Evolutionary conservation across 148 eudicot species (phyloP), one percentile per base, ranked within the genome.

Genomic region (Arbutus unedo): DNA sequence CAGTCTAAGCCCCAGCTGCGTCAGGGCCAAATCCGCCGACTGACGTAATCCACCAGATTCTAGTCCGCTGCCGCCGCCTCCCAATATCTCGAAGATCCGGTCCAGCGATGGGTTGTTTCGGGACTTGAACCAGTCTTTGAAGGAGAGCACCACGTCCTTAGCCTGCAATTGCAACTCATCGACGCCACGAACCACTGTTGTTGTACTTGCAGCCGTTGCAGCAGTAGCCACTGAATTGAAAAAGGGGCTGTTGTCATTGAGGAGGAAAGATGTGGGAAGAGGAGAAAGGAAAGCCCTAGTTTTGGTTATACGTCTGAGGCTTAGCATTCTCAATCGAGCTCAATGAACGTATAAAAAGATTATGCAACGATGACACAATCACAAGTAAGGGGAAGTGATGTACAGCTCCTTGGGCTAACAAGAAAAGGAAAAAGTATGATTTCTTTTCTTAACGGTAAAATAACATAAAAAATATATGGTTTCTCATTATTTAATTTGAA

Each of bases 91-190:
- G 75, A 80, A 91, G 66, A 93, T 87, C 25, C 77, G 83, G 3
- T 93, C 96, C 9, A 89, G 31, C 19, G 76, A 56, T 0, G 92
- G 88, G 38, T 85, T 88, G 68, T 76, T 67, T 3, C 85, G 51
- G 49, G 88, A 79, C 43, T 78, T 79, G 80, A 90, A 93, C 96
- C 96, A 93, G 38, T 84, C 79, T 38, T 48, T 82, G 68, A 93
- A 91, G 15, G 91, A 80, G 1, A 44, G 45, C 1, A 74, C 91
- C 11, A 90, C 90, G 44, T 76, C 86, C 25, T 53, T 64, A 14
- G 90, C 41, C 13, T 83, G 84, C 54, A 82, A 62, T 11, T 83
- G 84, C 49, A 82, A 51, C 41, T 77, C 50, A 25, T 23, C 15
- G 43, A 43, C 50, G 56, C 60, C 18, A 10, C 41, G 50, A 11